Base-by-base conservation (phyloP, 345 rosid species). In the Reutealis trisperma region DNA sequence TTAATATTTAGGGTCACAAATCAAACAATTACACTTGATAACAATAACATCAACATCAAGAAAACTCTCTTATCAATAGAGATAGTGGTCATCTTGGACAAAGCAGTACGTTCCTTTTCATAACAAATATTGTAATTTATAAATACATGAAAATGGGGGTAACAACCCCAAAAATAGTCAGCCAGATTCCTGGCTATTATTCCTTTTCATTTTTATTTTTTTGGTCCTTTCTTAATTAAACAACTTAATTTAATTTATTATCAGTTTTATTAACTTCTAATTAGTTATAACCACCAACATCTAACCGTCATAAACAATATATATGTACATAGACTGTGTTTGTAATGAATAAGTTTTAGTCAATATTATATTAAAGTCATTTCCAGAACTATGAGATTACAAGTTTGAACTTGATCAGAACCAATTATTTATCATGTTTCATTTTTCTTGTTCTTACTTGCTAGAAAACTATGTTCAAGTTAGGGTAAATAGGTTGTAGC, bases 41-140 rank as follows among this genome's bases (percentile, higher is more conserved):
- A 72, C 71, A 57, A 44, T 41, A 72, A 66, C 67, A 73, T 78
- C 81, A 78, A 78, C 69, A 73, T 59, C 72, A 64, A 70, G 65
- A 72, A 78, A 64, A 65, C 49, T 72, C 42, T 58, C 30, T 59
- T 66, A 19, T 63, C 58, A 69, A 25, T 42, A 37, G 13, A 49
- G 13, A 22, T 15, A 44, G 24, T 52, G 73, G 62, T 67, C 34
- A 63, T 67, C 78, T 79, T 51, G 82, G 82, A 70, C 71, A 69
- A 69, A 27, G 75, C 74, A 69, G 57, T 79, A 27, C 30, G 54
- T 57, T 74, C 30, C 78, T 79, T 79, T 74, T 69, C 82, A 62
- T 70, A 68, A 62, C 18, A 63, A 67, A 45, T 54, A 25, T 45
- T 54, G 55, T 67, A 51, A 27, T 25, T 45, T 66, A 72, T 57